Evolutionary conservation across 306 rosid species (phyloP), one percentile per base, ranked within the genome.

Genomic region (Medicago arabica): DNA sequence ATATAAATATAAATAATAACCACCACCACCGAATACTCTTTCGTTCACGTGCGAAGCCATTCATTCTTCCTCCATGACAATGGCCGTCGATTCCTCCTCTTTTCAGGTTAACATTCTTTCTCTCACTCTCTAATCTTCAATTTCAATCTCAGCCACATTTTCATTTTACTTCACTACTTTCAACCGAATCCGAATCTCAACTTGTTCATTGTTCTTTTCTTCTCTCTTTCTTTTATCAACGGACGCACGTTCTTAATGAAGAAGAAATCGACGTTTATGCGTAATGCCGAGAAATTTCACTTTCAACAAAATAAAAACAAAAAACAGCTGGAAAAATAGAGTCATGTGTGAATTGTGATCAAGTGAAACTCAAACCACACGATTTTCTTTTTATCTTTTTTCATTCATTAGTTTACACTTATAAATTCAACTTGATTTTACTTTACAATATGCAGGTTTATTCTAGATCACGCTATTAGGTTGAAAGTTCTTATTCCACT

Each of bases 11-110:
- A 15, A 16, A 51, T 16, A 16, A n/a, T 19, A 2, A 43, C 9
- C 47, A 43, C 47, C 47, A 43, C 41, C 10, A 7, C 54, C 65
- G 23, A 14, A 71, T 19, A 55, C 25, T 74, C 28, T 2, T 3
- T 71, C 43, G 2, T 70, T 23, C 63, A 39, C 43, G 80, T 72
- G 62, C 50, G 23, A 2, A 51, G 19, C 50, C 78, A 62, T 65
- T 34, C 31, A 28, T 43, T 44, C 43, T 7, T 46, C 78, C 36
- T 38, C 40, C 5, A 61, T 63, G 61, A 28, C 79, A 75, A 87
- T 85, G 93, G 83, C 90, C 2, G 59, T 78, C 9, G 75, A 80
- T 83, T 76, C 75, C 83, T 74, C 75, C 54, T 80, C 81, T 19
- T 69, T 14, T 5, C 85, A 85, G 89, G 96, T 90, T 21, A 84